phyloP scores from a whole-genome alignment of 129 eudicot genomes.

The Chrysanthemum makinoi region DNA sequence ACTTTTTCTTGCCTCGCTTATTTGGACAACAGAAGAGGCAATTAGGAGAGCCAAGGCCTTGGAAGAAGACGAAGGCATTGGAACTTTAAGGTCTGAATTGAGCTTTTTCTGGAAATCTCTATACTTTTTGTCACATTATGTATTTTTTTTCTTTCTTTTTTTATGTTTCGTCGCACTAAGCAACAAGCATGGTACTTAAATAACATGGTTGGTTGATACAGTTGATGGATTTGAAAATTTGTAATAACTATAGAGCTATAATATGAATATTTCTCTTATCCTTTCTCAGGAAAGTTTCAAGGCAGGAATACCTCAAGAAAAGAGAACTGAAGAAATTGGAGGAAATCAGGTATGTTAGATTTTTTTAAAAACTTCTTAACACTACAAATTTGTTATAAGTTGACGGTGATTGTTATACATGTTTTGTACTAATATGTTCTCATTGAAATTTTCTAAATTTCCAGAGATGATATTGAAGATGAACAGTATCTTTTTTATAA shows the following conservation, averaged over 20 bases:
- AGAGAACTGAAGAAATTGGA: conserved; percentile 89
- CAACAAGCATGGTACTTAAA: conserved; percentile 1
- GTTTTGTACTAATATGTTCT: not conserved
- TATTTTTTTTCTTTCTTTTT: not conserved
- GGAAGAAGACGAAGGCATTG: conserved; percentile 59
- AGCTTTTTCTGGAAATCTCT: conserved; percentile 12
- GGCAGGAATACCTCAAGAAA: conserved; percentile 94
- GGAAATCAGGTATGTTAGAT: conserved; percentile 59
- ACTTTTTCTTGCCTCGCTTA: conserved; percentile 15
- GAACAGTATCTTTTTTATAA: conserved; percentile 79
- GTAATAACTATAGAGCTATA: conserved; percentile 9
- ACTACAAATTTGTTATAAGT: not conserved
- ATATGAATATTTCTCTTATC: conserved; percentile 5
- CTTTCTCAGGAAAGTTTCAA: conserved; percentile 63
- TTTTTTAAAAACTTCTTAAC: conserved; percentile 14
- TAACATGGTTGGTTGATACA: conserved; percentile 5
- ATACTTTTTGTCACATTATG: not conserved
- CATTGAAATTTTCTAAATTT: conserved; percentile 13
- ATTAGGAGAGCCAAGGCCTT: conserved; percentile 79
- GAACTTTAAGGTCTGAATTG: conserved; percentile 61
- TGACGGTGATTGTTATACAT: conserved; percentile 12
- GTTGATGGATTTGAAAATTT: conserved; percentile 10
- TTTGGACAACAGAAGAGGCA: conserved; percentile 72
- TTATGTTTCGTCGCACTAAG: conserved; percentile 11
- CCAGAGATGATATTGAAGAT: conserved; percentile 91